phyloP scores from a whole-genome alignment of 2,329 filamentous ascomycete genomes.

The Aspergillus awamori region DNA sequence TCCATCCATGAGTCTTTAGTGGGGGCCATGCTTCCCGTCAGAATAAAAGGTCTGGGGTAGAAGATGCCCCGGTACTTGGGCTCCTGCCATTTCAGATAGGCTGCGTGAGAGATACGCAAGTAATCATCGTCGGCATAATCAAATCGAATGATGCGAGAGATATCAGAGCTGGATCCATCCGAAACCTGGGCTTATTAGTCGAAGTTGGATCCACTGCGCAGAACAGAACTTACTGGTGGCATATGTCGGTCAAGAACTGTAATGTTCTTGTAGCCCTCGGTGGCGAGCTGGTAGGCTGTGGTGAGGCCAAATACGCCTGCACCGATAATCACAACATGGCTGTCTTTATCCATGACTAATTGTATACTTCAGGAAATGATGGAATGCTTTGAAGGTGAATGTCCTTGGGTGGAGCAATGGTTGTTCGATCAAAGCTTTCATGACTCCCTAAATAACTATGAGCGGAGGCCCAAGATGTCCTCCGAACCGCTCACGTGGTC shows the following conservation, averaged over 20 bases:
- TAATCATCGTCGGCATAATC: conserved; percentile 37
- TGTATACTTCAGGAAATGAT: neutral
- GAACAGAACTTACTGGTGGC: conserved; percentile 15
- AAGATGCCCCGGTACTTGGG: conserved; percentile 19
- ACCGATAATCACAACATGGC: conserved; percentile 12
- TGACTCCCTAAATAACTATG: neutral
- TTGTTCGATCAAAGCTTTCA: neutral
- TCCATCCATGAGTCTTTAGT: neutral
- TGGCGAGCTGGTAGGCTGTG: conserved; percentile 12
- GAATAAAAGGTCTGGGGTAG: conserved; percentile 10
- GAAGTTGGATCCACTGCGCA: no score
- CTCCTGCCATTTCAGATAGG: conserved; percentile 20
- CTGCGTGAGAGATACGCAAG: conserved; percentile 32
- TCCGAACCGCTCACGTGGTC: neutral
- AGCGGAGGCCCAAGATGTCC: neutral
- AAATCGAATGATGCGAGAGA: conserved; percentile 37
- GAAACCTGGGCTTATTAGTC: conserved; percentile 20
- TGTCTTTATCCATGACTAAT: conserved; percentile 2
- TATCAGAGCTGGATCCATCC: conserved; percentile 38
- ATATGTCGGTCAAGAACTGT: conserved; percentile 20
- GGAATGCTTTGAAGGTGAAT: neutral
- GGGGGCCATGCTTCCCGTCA: neutral
- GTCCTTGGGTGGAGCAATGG: neutral
- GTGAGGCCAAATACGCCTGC: conserved; percentile 17
- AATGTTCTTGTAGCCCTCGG: conserved; percentile 14